phyloP scores from a whole-genome alignment of 768 basidiomycete genomes.

The Coprinellus aureogranulatus region DNA sequence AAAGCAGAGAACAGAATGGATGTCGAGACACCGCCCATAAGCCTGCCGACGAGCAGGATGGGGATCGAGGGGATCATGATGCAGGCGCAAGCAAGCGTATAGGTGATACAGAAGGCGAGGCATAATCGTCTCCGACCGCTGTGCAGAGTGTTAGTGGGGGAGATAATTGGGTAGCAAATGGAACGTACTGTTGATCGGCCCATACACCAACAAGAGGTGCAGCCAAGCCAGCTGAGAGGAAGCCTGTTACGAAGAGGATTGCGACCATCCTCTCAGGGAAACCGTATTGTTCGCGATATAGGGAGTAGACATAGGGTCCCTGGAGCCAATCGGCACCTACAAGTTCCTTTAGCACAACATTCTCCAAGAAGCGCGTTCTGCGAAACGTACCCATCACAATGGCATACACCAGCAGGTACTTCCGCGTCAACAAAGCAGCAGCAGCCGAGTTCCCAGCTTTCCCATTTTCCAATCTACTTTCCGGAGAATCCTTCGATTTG shows the following conservation, averaged over 20 bases:
- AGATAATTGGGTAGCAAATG: neutral
- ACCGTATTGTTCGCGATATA: constrained; percentile 67
- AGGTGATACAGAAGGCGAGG: constrained; percentile 69
- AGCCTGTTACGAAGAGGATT: constrained; percentile 74
- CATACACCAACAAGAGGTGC: constrained; percentile 73
- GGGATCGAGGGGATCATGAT: constrained; percentile 58
- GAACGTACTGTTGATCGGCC: constrained; percentile 71
- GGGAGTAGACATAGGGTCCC: constrained; percentile 75
- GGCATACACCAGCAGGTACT: constrained; percentile 66
- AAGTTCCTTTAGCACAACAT: too few relatives aligned
- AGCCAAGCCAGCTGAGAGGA: constrained; percentile 63
- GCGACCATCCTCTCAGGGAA: constrained; percentile 66
- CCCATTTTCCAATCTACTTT: constrained; percentile 22
- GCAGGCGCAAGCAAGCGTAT: constrained; percentile 56
- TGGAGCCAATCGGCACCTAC: constrained; percentile 77
- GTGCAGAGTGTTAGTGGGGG: neutral
- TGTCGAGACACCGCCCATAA: constrained; percentile 70
- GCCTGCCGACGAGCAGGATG: constrained; percentile 58
- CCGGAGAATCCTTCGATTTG: constrained; percentile 11
- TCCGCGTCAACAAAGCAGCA: constrained; percentile 27
- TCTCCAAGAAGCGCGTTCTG: too few relatives aligned
- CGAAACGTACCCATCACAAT: constrained; percentile 66
- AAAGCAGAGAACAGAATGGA: constrained; percentile 76
- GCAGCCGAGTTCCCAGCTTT: constrained; percentile 6
- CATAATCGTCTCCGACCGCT: constrained; percentile 71